Percentiles rank a stretch among this genome's conserved stretches.
Evolutionary conservation across 148 eudicot genomes (phyloP).

Genomic region (Mesembryanthemum crystallinum): DNA sequence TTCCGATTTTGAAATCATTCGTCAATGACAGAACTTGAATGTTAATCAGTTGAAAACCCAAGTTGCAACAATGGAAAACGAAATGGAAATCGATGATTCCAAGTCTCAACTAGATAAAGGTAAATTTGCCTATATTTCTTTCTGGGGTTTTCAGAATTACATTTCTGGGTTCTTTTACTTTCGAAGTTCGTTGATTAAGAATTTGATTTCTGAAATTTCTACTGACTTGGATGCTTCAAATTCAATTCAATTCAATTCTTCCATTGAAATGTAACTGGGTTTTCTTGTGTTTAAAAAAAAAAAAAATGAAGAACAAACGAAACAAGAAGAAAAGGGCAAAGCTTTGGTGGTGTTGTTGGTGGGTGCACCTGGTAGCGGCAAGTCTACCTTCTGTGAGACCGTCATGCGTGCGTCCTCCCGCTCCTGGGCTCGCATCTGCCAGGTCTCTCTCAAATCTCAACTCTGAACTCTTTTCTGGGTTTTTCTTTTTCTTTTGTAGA

Average conservation of each 20-base stretch:
- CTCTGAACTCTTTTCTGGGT: not conserved
- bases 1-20: not conserved
- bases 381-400: constrained; percentile 81
- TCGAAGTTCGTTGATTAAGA: not conserved
- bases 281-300: not conserved
- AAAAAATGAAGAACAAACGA: constrained; percentile 25
- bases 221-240: not conserved
- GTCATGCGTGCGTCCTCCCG: constrained; percentile 57
- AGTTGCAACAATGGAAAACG: constrained; percentile 14
- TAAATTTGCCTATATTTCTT: not conserved
- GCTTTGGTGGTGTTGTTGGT: constrained; percentile 57
- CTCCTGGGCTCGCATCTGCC: constrained; percentile 86
- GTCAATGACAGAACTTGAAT: not conserved
- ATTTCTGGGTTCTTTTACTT: not conserved
- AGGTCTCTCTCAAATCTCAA: constrained; percentile 51
- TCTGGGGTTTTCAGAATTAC: not conserved
- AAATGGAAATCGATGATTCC: constrained; percentile 22
- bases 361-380: constrained; percentile 95
- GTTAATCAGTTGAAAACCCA: not conserved
- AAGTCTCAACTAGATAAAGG: constrained; percentile 8
- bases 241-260: not conserved
- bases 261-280: constrained; percentile 5
- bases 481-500: not conserved
- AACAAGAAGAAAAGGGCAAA: constrained; percentile 27
- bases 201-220: not conserved